phyloP scores from a whole-genome alignment of 805 yeast genomes.

The Wickerhamomyces chambardii region DNA sequence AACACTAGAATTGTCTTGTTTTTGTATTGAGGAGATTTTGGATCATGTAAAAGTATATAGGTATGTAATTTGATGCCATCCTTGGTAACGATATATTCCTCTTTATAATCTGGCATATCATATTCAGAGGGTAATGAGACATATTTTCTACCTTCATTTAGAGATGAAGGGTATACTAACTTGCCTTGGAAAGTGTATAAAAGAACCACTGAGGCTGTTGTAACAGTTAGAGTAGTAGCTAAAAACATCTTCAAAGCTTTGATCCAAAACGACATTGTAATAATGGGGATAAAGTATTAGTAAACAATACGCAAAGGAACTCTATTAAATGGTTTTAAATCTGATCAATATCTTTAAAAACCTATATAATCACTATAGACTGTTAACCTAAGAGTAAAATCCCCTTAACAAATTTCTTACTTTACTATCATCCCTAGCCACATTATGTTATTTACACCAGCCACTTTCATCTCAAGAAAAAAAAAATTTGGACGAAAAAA shows the following conservation, averaged over 20 bases:
- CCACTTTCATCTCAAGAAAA: not conserved
- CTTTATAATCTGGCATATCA: constrained; percentile 53
- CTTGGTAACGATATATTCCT: constrained; percentile 45
- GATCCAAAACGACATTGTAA: not conserved
- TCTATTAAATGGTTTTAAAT: no score
- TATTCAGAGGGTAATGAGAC: constrained; percentile 75
- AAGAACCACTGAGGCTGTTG: constrained; percentile 36
- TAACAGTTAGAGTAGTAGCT: constrained; percentile 33
- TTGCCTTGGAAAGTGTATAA: constrained; percentile 54
- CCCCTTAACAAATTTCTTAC: no score
- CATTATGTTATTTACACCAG: not conserved
- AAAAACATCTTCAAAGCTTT: constrained; percentile 25
- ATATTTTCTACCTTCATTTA: constrained; percentile 60
- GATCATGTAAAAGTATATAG: constrained; percentile 48
- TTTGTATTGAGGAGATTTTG: constrained; percentile 25
- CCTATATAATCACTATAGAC: no score
- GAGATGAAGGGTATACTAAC: constrained; percentile 75
- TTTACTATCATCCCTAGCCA: no score
- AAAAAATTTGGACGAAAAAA: not conserved
- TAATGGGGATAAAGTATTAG: no score
- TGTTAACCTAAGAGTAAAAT: no score
- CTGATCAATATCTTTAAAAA: no score
- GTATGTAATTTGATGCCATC: constrained; percentile 68
- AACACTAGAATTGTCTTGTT: constrained; percentile 69
- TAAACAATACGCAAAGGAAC: no score